Evolutionary conservation across 2,329 filamentous ascomycete species (phyloP).

Genomic region (Atkinsonella hypoxylon): DNA sequence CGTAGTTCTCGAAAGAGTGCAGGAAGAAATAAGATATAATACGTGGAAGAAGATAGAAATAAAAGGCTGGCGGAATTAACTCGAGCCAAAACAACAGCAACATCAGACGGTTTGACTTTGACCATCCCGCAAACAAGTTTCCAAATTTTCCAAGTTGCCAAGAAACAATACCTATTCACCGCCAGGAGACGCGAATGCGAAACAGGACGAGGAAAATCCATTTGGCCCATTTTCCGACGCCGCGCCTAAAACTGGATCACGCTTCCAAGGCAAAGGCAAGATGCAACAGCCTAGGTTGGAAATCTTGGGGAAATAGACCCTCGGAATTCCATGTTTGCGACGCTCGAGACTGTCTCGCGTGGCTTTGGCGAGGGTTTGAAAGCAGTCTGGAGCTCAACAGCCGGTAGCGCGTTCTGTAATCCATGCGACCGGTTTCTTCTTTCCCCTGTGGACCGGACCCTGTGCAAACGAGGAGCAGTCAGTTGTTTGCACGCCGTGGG

Average conservation of each 20-base stretch:
- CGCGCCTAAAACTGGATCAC: not conserved
- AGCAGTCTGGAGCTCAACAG: too few relatives aligned
- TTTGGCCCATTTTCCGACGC: not conserved
- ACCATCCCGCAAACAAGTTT: not conserved
- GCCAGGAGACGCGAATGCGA: not conserved
- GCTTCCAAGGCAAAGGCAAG: not conserved
- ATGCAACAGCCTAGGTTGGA: not conserved
- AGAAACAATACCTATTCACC: not conserved
- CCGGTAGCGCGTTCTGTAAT: too few relatives aligned
- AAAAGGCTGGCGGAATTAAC: not conserved
- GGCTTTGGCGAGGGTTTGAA: too few relatives aligned
- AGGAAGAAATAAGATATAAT: not conserved
- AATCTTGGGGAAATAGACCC: not conserved
- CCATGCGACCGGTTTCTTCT: too few relatives aligned
- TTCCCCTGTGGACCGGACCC: too few relatives aligned
- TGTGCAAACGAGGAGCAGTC: not conserved
- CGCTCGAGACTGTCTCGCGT: not conserved
- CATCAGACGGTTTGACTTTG: constrained; percentile 1
- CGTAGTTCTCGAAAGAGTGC: not conserved
- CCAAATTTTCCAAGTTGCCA: not conserved
- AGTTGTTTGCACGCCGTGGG: not conserved
- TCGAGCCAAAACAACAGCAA: not conserved
- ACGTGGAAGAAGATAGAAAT: not conserved
- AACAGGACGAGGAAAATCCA: not conserved
- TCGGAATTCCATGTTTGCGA: not conserved